Evolutionary conservation across 495 filamentous ascomycete species (phyloP).

Genomic region (Penicillium atrosanguineum): DNA sequence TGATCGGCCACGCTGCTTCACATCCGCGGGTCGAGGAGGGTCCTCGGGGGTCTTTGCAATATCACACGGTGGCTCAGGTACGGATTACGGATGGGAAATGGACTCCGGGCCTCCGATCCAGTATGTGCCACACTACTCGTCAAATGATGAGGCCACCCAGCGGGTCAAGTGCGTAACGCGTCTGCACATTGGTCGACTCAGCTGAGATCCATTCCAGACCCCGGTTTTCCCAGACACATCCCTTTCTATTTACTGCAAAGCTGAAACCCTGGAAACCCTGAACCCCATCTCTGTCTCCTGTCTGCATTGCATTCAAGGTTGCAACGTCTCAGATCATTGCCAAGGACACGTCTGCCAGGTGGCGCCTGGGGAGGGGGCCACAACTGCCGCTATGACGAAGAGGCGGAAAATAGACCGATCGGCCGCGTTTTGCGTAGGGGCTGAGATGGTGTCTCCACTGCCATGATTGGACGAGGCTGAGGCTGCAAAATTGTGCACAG

Average conservation of each 20-base stretch:
- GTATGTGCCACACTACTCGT: constrained; percentile 19
- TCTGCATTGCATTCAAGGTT: not conserved
- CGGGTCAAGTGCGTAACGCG: constrained; percentile 23
- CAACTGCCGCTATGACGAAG: constrained; percentile 22
- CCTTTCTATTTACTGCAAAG: constrained; percentile 3
- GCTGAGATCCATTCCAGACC: constrained; percentile 16
- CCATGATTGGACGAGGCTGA: too few species aligned
- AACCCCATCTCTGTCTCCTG: not conserved
- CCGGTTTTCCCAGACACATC: constrained; percentile 5
- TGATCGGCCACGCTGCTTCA: not conserved
- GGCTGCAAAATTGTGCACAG: too few species aligned
- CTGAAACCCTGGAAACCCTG: not conserved
- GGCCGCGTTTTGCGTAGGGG: constrained; percentile 13
- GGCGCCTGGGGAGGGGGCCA: constrained; percentile 4
- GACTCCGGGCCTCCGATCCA: constrained; percentile 5
- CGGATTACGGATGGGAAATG: constrained; percentile 11
- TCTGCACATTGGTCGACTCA: constrained; percentile 16
- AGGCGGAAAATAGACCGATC: constrained; percentile 16
- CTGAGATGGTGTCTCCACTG: not conserved
- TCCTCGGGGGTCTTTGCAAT: not conserved
- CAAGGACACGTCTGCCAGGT: not conserved
- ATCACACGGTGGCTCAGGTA: not conserved
- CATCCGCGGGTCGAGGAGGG: not conserved
- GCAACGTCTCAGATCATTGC: not conserved
- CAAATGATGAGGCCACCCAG: constrained; percentile 10